These are phyloP conservation scores for Mycena epipterygia DNA, from an alignment of 768 basidiomycete species.

Conservation along the genomic window DNA sequence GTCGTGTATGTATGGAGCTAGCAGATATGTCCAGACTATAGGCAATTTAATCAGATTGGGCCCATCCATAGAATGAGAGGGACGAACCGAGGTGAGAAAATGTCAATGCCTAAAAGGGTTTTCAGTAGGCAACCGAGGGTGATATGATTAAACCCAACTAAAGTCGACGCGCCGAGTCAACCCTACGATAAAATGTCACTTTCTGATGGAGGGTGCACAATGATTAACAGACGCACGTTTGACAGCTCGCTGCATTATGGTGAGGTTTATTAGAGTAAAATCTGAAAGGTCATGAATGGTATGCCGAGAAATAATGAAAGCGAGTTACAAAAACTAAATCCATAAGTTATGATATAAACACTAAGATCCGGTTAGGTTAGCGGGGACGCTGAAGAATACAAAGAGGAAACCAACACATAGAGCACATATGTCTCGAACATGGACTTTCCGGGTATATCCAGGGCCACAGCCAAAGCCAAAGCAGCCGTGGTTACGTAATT, in stretches of 20 bases:
- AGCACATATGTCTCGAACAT: constrained; percentile 75
- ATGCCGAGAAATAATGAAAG: not conserved
- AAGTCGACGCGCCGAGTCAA: constrained; percentile 78
- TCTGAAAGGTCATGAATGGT: constrained; percentile 53
- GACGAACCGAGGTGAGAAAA: constrained; percentile 80
- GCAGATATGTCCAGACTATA: constrained; percentile 70
- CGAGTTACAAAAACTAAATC: constrained; percentile 71
- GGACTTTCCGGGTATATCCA: constrained; percentile 66
- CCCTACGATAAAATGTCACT: constrained; percentile 49
- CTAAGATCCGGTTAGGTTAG: constrained; percentile 43
- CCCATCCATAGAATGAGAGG: not conserved
- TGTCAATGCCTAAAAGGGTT: constrained; percentile 71
- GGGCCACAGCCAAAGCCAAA: constrained; percentile 73
- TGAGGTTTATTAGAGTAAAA: constrained; percentile 72
- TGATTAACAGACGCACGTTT: constrained; percentile 69
- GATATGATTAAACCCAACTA: constrained; percentile 56
- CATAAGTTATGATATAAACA: constrained; percentile 72
- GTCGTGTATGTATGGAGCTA: constrained; percentile 70
- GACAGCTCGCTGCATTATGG: constrained; percentile 64
- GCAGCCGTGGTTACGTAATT: constrained; percentile 78
- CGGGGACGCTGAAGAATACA: not conserved
- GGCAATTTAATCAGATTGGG: not conserved
- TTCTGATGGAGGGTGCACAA: not conserved
- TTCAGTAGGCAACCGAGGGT: not conserved
- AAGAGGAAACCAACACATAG: constrained; percentile 65